Base-by-base conservation (phyloP, 257 asterid genomes). In the Capsicum pubescens region DNA sequence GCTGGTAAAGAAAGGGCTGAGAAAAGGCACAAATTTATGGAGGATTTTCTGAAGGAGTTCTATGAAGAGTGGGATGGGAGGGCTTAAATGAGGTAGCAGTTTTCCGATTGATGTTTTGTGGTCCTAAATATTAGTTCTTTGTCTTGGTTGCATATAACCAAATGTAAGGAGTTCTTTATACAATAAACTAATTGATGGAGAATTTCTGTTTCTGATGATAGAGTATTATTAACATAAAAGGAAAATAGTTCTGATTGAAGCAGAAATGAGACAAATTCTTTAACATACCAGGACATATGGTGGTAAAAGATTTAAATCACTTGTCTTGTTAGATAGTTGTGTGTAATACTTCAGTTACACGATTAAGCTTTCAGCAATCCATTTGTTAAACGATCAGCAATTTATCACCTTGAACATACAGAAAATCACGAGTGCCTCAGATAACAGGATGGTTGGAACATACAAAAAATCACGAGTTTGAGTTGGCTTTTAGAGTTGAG, bases 1-100 rank as follows among this genome's bases (percentile, higher is more conserved):
- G 98, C 99, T 64, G 98, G 99, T 36, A 88, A 82, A 83, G 82
- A 68, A 85, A 90, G 99, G 91, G 99, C 99, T 3, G 95, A 92
- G 61, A 90, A 84, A 83, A 88, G 99, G 93, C 98, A 93, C 93
- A 93, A 88, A 82, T 93, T 94, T 90, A 94, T 97, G 98, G 94
- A 93, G 87, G 95, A 92, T 61, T 94, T 92, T 86, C 77, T 94
- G 87, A 84, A 88, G 82, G 98, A 94, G 88, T 96, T 96, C 82
- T 92, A 94, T 78, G 86, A 88, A 85, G 99, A 96, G 89, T 97
- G 98, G 98, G 93, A 92, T 55, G 98, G 98, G 59, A 88, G 89
- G 87, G 98, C 98, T 83, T 94, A 93, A 94, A 83, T 71, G 59
- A 70, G 84, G 82, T 69, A 44, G 60, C 60, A 66, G 58, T 52